Base-by-base conservation (phyloP, 1,139 yeast species). In the Yamadazyma pseudoaaseri region DNA sequence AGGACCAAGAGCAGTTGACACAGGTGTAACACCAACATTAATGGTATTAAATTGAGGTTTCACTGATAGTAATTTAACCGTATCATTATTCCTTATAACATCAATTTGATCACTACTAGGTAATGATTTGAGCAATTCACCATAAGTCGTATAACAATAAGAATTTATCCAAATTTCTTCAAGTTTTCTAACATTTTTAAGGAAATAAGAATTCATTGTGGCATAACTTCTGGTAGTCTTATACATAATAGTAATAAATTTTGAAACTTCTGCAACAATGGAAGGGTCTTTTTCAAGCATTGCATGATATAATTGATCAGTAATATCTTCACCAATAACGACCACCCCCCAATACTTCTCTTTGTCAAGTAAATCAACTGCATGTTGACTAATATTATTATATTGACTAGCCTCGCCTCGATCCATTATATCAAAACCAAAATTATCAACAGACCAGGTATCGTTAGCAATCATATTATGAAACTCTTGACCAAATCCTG, bases 341-440 rank as follows among this genome's bases (percentile, higher is more conserved):
- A 77, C 47, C 0, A 75, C 71, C 26, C 65, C 64, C 85, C 85
- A 81, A 47, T 65, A 77, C 22, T 70, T 50, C 52, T 75, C 73
- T 33, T 65, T 67, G 45, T 69, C 73, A 3, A 79, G 62, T 35
- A 58, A 49, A 9, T 62, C 47, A n/a, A 49, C 29, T 10, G 70
- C 48, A 36, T 70, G 67, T 10, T 59, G 60, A 9, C 57, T 51
- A 3, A 66, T 16, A 21, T 37, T 35, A 3, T 23, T 12, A 6
- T 7, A 17, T 5, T 12, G 26, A 3, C 8, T 7, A 3, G 27
- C 18, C 12, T 26, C 27, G 3, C 12, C 24, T 4, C 6, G 16
- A 16, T 21, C 14, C 30, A 35, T 10, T 3, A 32, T 16, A 3
- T 35, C 35, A 18, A 33, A 30, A 11, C 26, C 31, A 13, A 18